Evolutionary conservation across 331 rosid species (phyloP).

Genomic region (Rosa hybrid): DNA sequence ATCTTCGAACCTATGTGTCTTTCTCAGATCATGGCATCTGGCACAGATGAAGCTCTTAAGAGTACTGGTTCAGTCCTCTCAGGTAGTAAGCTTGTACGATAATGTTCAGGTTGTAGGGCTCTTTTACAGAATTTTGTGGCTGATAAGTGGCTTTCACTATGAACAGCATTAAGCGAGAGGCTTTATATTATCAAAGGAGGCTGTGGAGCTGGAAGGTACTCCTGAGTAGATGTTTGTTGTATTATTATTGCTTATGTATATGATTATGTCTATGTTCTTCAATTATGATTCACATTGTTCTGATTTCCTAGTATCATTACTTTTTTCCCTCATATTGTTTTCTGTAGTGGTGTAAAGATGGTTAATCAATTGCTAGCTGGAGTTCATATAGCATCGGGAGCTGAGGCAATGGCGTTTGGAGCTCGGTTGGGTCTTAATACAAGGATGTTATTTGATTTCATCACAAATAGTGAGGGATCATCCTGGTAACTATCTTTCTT

Average conservation of each 20-base stretch:
- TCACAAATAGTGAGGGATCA: constrained; percentile 75
- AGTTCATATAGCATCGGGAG: constrained; percentile 93
- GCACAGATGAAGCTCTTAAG: constrained; percentile 76
- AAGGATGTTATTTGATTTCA: constrained; percentile 66
- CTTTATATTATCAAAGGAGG: constrained; percentile 87
- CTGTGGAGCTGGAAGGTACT: constrained; percentile 94
- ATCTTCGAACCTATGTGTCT: constrained; percentile 30
- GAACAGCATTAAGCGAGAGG: constrained; percentile 90
- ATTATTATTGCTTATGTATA: not conserved
- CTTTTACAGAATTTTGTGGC: constrained; percentile 29
- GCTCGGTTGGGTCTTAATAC: constrained; percentile 89
- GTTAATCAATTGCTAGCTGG: constrained; percentile 98
- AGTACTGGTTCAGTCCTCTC: constrained; percentile 76
- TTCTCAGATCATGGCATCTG: constrained; percentile 88
- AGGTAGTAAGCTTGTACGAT: constrained; percentile 50
- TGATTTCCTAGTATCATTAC: not conserved
- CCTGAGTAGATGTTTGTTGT: constrained; percentile 25
- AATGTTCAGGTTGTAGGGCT: constrained; percentile 21
- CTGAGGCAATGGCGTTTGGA: constrained; percentile 96
- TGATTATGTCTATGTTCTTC: constrained; percentile 18
- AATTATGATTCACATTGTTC: not conserved
- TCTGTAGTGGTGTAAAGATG: constrained; percentile 88
- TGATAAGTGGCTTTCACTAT: constrained; percentile 30
- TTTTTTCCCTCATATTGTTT: constrained; percentile 29
- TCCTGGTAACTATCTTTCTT: constrained; percentile 63